Base-by-base conservation (phyloP, 2,329 filamentous ascomycete species). In the Beauveria sp. region DNA sequence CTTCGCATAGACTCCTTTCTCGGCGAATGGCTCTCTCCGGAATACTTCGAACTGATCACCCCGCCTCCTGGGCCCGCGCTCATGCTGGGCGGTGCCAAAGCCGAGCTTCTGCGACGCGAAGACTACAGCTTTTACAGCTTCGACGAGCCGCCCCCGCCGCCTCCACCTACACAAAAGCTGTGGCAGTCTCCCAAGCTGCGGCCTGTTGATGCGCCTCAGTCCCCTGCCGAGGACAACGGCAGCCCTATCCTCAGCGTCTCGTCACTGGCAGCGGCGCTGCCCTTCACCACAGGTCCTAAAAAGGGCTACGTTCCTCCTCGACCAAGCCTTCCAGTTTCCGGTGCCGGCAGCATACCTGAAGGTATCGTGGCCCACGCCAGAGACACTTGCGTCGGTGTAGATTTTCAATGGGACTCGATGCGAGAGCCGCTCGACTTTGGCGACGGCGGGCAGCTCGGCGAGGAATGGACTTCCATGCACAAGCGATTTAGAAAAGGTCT, bases 401-500 rank as follows among this genome's bases (percentile, higher is more conserved):
- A 99, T 74, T 96, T 91, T 69, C 89, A 93, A 68, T 99, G 95
- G 93, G 93, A 99, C 70, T 97, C 93, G 63, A 93, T 93, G 81
- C 83, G 89, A 16, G 78, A 83, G 3, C 86, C 90, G 0, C 81
- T 91, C 49, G 80, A 87, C 65, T 98, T 95, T 89, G 93, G 93
- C 7, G 87, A 91, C 68, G 93, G 93, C 10, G 95, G 93, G 45
- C 83, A 88, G 49, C 90, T 91, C 68, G 92, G 91, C 1, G 95
- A 99, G 74, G 95, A 98, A 74, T 99, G 95, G 95, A 89, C 91
- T 34, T 81, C 86, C 3, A 98, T 99, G 95, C 95, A 99, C 74
- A 88, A 88, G 71, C 85, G 95, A 24, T 96, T 98, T 69, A 84
- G 92, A 43, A 84, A 81, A 64, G 93, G 93, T 1, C 74, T 97